Conservation (phyloP, 805 yeast species). For the Kodamaea leandrae region DNA sequence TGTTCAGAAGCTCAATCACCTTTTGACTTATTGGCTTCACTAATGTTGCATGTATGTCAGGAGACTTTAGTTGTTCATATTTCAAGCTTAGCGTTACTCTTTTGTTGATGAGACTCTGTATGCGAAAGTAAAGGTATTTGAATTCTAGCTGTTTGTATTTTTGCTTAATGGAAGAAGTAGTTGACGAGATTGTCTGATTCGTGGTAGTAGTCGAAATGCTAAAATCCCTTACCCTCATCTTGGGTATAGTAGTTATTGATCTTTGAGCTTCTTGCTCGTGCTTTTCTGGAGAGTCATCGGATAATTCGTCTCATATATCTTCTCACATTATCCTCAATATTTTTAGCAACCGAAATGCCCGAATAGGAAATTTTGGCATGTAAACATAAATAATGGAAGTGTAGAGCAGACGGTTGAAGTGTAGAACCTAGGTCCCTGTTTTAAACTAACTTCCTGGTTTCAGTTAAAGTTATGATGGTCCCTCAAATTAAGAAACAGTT, state of each 20-base stretch:
- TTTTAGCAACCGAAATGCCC: constrained; percentile 6
- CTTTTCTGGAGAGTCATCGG: neutral
- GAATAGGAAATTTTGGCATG: constrained; percentile 2
- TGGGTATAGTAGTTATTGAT: neutral
- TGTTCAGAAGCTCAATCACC: constrained; percentile 38
- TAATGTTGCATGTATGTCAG: constrained; percentile 47
- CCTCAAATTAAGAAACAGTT: too few species aligned
- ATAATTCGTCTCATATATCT: neutral
- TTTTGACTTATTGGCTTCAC: constrained; percentile 46
- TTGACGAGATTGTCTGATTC: constrained; percentile 1
- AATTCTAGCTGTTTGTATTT: constrained; percentile 32
- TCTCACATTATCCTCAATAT: neutral
- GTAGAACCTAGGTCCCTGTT: too few species aligned
- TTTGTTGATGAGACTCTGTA: constrained; percentile 43
- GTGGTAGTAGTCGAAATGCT: constrained; percentile 7
- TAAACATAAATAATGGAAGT: constrained; percentile 6
- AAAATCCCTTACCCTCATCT: constrained; percentile 10
- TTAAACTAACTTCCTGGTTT: too few species aligned
- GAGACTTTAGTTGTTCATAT: constrained; percentile 50
- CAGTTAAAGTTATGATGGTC: too few species aligned
- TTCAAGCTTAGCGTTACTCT: constrained; percentile 45
- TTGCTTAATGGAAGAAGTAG: constrained; percentile 10
- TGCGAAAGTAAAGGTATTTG: constrained; percentile 35
- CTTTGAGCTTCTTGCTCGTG: neutral
- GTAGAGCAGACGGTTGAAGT: too few species aligned